Evolutionary conservation across 352 stramenopile genomes (phyloP).

Genomic region (Thraustochytrium striatum): DNA sequence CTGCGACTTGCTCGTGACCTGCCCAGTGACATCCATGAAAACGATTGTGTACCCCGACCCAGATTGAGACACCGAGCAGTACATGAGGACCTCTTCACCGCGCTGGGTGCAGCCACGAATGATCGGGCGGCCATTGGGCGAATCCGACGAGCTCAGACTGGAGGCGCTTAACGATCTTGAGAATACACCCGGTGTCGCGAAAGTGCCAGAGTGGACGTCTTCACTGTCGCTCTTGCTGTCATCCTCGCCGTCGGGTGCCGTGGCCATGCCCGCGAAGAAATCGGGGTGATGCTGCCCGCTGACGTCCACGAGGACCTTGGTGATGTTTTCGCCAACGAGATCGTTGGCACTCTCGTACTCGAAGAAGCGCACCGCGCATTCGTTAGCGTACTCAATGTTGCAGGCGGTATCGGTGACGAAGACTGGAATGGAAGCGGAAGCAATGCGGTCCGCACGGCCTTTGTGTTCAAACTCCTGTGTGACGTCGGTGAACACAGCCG

Average conservation of each 20-base stretch:
- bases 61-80: not conserved
- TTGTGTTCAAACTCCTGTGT: not conserved
- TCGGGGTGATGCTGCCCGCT: not conserved
- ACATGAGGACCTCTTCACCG: not conserved
- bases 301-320: not conserved
- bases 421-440: not conserved
- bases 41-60: not conserved
- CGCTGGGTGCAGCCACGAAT: not conserved
- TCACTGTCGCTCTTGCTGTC: too few species aligned
- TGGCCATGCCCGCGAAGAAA: not conserved
- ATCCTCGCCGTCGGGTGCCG: not conserved
- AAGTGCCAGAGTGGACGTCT: too few species aligned
- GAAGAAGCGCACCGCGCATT: not conserved
- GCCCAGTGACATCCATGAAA: slow-evolving; percentile 14
- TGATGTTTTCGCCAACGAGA: not conserved
- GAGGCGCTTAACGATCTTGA: not conserved
- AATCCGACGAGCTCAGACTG: not conserved
- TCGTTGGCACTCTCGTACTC: not conserved
- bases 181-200: not conserved
- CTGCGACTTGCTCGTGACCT: slow-evolving; percentile 5
- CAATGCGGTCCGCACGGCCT: not conserved
- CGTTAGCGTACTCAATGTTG: slow-evolving; percentile 18
- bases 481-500: slow-evolving; percentile 20
- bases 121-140: not conserved
- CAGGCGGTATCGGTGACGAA: not conserved